These are phyloP conservation scores for Henckelia pumila DNA, from an alignment of 257 asterid species.

Conservation along the genomic window DNA sequence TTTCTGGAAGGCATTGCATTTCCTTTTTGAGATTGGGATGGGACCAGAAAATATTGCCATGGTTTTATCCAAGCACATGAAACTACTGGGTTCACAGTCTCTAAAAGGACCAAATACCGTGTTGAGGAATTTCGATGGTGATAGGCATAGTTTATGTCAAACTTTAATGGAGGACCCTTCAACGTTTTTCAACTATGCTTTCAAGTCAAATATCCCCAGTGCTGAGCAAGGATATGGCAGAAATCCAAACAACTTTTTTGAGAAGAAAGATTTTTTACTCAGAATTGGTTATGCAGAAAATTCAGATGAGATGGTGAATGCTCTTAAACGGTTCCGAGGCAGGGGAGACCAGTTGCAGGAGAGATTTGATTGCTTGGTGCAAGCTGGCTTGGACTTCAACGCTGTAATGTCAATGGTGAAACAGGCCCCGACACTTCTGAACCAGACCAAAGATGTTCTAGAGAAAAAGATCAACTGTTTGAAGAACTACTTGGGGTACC, in stretches of 20 bases:
- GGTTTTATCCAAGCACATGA: neutral
- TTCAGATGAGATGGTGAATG: slow-evolving; percentile 85
- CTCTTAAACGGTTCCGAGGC: slow-evolving; percentile 72
- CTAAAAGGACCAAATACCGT: slow-evolving; percentile 45
- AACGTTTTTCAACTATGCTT: slow-evolving; percentile 53
- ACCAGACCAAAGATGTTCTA: slow-evolving; percentile 67
- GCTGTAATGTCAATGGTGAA: slow-evolving; percentile 63
- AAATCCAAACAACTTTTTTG: slow-evolving; percentile 48
- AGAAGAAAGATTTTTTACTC: slow-evolving; percentile 55
- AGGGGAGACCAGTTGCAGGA: slow-evolving; percentile 93
- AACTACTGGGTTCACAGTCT: neutral
- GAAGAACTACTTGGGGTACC: slow-evolving; percentile 59
- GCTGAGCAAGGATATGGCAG: slow-evolving; percentile 40
- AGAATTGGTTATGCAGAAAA: slow-evolving; percentile 75
- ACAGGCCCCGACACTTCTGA: slow-evolving; percentile 62
- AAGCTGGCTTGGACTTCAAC: slow-evolving; percentile 73
- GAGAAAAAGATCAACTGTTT: slow-evolving; percentile 57
- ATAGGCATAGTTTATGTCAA: slow-evolving; percentile 44
- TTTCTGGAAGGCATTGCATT: slow-evolving; percentile 60
- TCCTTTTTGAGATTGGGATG: slow-evolving; percentile 63
- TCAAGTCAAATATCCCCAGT: slow-evolving; percentile 38
- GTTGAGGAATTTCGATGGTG: slow-evolving; percentile 50
- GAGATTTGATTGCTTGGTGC: slow-evolving; percentile 77
- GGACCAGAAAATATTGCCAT: slow-evolving; percentile 41
- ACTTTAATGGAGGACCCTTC: slow-evolving; percentile 51